phyloP scores from a whole-genome alignment of 352 stramenopile species.

The Pythium brachiatum region DNA sequence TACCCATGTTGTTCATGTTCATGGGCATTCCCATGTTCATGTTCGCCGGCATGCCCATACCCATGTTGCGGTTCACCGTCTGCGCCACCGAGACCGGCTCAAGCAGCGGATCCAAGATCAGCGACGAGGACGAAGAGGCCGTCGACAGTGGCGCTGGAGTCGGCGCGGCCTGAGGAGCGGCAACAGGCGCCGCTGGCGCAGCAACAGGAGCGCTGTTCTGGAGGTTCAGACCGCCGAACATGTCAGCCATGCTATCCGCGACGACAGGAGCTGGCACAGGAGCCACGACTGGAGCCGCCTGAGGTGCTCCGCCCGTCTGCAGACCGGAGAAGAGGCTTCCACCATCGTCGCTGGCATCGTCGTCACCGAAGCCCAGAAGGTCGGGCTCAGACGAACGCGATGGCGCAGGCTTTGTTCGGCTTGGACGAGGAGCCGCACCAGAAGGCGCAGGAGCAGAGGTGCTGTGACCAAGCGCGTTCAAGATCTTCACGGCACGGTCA shows the following conservation, averaged over 20 bases:
- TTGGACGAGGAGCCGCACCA: constrained; percentile 23
- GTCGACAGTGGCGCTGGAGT: constrained; percentile 10
- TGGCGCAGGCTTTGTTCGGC: constrained; percentile 15
- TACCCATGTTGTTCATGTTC: constrained; percentile 41
- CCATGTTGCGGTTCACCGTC: constrained; percentile 38
- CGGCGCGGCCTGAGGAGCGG: constrained; percentile 5
- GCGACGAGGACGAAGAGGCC: constrained; percentile 31
- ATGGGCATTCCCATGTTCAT: constrained; percentile 49
- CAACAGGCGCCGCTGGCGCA: constrained; percentile 21
- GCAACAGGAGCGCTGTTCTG: constrained; percentile 42
- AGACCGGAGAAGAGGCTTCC: constrained; percentile 61
- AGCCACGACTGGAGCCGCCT: constrained; percentile 2
- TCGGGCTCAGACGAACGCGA: constrained; percentile 45
- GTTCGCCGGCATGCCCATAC: constrained; percentile 33
- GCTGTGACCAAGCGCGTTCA: constrained; percentile 57
- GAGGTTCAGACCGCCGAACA: constrained; percentile 77
- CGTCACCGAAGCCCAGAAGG: constrained; percentile 70
- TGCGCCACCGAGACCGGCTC: constrained; percentile 41
- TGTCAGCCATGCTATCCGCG: constrained; percentile 36
- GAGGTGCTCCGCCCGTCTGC: constrained; percentile 33
- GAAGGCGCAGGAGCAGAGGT: constrained; percentile 26
- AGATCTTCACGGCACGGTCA: constrained; percentile 74
- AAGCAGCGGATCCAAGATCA: constrained; percentile 71
- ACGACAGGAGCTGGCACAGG: constrained; percentile 8
- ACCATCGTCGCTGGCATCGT: constrained; percentile 29